Percentiles rank a stretch among this genome's conserved stretches.
These are phyloP conservation scores for Benincasa hispida DNA, from an alignment of 306 rosid species.

Conservation along the genomic window DNA sequence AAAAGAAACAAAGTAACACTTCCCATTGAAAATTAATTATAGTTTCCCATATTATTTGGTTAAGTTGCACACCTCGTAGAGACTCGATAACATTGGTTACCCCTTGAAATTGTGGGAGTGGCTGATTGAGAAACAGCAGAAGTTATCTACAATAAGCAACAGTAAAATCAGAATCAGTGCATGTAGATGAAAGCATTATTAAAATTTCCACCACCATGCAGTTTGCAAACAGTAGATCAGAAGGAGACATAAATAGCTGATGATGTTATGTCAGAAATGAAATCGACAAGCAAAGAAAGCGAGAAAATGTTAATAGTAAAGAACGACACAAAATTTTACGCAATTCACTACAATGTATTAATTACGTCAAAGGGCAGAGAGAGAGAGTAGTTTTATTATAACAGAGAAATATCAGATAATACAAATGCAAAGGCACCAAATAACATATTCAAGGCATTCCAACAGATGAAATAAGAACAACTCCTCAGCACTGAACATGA, in stretches of 20 bases:
- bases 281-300: too few species aligned
- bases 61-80: constrained; percentile 36
- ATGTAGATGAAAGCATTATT: not conserved
- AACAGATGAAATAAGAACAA: not conserved
- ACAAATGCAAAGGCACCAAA: too few species aligned
- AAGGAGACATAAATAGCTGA: not conserved
- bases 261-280: too few species aligned
- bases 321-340: too few species aligned
- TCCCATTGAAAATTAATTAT: not conserved
- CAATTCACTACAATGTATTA: too few species aligned
- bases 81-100: constrained; percentile 70
- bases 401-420: too few species aligned
- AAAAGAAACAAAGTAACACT: not conserved
- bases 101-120: constrained; percentile 41
- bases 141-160: constrained; percentile 33
- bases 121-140: constrained; percentile 47
- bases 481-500: not conserved
- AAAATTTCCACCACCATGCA: not conserved
- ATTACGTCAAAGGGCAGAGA: too few species aligned
- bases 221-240: not conserved
- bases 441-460: too few species aligned
- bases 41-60: not conserved
- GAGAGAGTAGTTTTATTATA: too few species aligned
- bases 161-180: constrained; percentile 12
- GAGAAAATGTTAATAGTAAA: too few species aligned